phyloP scores from a whole-genome alignment of 163 green algal species.

The Volvox carteri region DNA sequence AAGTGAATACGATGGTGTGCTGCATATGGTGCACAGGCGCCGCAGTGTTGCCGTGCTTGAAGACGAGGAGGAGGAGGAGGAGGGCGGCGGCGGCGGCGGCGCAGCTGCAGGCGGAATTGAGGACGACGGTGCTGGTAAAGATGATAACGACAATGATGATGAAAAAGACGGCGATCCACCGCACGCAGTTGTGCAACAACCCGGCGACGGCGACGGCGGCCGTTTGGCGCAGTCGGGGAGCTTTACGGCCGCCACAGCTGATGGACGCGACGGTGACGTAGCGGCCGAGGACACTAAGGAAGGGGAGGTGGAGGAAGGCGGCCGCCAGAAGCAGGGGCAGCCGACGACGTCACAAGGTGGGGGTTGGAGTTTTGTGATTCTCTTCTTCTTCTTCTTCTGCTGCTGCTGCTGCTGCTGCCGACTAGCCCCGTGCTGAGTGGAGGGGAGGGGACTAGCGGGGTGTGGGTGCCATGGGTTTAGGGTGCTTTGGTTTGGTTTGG shows the following conservation, averaged over 20 bases:
- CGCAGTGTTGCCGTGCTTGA: background rate
- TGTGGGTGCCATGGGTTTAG: too few relatives aligned
- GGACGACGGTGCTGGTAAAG: background rate
- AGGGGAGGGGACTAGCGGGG: too few relatives aligned
- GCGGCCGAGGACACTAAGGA: too few relatives aligned
- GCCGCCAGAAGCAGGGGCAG: too few relatives aligned
- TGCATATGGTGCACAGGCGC: background rate
- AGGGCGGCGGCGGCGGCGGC: background rate
- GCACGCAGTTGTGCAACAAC: background rate
- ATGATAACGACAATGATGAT: background rate
- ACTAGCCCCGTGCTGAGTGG: too few relatives aligned
- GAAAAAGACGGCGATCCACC: background rate
- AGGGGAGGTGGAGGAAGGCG: too few relatives aligned
- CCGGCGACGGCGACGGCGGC: background rate
- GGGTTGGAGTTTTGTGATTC: background rate
- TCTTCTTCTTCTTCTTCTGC: too few relatives aligned
- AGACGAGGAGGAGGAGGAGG: slow-evolving; percentile 4
- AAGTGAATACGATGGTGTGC: too few relatives aligned
- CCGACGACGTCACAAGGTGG: background rate
- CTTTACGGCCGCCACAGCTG: slow-evolving; percentile 6
- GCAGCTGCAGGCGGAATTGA: background rate
- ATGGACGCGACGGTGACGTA: too few relatives aligned
- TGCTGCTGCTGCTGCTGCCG: too few relatives aligned
- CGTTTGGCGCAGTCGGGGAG: background rate
- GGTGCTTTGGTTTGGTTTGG: too few relatives aligned